Conservation (phyloP, 148 eudicot species). For the Silene uniflora region DNA sequence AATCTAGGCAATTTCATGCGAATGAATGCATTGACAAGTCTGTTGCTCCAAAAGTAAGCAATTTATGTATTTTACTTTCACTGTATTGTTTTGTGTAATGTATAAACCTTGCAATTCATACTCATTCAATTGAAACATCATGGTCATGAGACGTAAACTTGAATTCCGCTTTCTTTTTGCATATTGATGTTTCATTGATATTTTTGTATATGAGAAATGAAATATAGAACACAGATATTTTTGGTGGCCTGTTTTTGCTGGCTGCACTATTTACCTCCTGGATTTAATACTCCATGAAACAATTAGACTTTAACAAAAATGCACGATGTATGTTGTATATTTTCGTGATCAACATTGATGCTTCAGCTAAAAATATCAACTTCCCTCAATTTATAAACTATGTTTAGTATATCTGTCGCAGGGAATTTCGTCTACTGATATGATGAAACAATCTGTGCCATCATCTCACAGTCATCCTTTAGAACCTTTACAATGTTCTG, state of each 20-base stretch:
- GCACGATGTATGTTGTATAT: neutral
- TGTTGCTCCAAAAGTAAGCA: constrained; percentile 35
- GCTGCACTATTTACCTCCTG: neutral
- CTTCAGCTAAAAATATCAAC: neutral
- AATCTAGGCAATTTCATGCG: constrained; percentile 53
- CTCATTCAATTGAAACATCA: neutral
- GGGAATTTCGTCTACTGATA: constrained; percentile 33
- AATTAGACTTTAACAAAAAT: constrained; percentile 2
- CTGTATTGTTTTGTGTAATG: neutral
- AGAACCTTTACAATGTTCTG: constrained; percentile 30
- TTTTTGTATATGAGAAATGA: neutral
- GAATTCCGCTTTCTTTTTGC: neutral
- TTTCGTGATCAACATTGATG: neutral
- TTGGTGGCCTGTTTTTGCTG: neutral
- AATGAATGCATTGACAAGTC: constrained; percentile 76
- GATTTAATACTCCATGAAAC: too few species aligned
- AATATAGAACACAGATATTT: neutral
- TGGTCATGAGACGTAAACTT: neutral
- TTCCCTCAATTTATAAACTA: neutral
- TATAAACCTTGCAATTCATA: neutral
- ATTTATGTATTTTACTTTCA: neutral
- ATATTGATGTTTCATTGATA: neutral
- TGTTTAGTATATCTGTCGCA: constrained; percentile 27
- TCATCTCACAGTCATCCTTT: constrained; percentile 41
- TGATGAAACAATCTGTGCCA: constrained; percentile 30